A percentile compares a stretch with the other conserved stretches of the same genome.
These are phyloP conservation scores for Neopestalotiopsis sp. DNA, from an alignment of 2,329 filamentous ascomycete species.

Conservation along the genomic window DNA sequence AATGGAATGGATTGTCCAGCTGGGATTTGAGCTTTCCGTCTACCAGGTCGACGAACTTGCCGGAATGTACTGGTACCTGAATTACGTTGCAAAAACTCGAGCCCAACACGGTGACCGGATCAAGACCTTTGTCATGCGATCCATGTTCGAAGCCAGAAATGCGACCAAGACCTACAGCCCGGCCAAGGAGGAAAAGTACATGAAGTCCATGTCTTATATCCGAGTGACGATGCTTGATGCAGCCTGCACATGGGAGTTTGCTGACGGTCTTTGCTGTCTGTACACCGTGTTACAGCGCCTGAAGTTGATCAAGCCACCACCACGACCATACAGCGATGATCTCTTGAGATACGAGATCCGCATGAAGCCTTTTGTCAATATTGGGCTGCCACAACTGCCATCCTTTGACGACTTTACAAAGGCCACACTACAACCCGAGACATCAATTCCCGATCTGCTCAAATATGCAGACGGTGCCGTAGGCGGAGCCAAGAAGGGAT, in stretches of 20 bases:
- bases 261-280: constrained; percentile 61
- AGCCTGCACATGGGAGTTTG: constrained; percentile 63
- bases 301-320: constrained; percentile 53
- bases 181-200: constrained; percentile 47
- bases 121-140: constrained; percentile 63
- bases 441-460: constrained; percentile 45
- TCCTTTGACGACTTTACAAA: constrained; percentile 63
- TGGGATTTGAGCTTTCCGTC: constrained; percentile 92
- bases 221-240: constrained; percentile 68
- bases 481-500: constrained; percentile 55
- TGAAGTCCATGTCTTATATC: constrained; percentile 58
- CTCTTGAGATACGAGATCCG: constrained; percentile 78
- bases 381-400: constrained; percentile 72
- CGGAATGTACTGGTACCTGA: constrained; percentile 90
- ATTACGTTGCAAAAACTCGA: constrained; percentile 72
- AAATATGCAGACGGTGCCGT: constrained; percentile 51
- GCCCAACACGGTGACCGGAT: constrained; percentile 76
- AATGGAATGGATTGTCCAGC: constrained; percentile 85
- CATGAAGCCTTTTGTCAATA: constrained; percentile 79
- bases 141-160: constrained; percentile 37
- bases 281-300: constrained; percentile 71
- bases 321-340: constrained; percentile 70
- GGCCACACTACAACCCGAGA: constrained; percentile 46
- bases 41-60: constrained; percentile 86
- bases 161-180: constrained; percentile 28